A percentile compares a stretch with the other conserved stretches of the same genome.
Conservation (phyloP, 1,284 basidiomycete species). For the Sparassis latifolia region DNA sequence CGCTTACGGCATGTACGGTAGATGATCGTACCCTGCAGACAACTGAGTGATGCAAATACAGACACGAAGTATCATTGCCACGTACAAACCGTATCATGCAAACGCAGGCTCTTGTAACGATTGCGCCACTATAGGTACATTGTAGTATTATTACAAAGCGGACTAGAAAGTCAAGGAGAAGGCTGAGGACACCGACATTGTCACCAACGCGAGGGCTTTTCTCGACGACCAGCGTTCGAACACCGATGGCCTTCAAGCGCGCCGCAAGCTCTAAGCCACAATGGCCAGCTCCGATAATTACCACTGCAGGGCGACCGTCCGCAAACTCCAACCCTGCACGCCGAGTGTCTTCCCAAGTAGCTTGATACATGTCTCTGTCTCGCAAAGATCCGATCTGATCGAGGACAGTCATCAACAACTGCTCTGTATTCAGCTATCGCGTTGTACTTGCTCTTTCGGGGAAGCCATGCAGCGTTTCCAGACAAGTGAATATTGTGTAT, state of each 20-base stretch:
- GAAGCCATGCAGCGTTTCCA: constrained; percentile 43
- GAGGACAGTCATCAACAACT: background rate
- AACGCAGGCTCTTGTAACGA: constrained; percentile 37
- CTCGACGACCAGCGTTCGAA: constrained; percentile 48
- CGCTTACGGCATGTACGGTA: constrained; percentile 32
- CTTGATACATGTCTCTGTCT: constrained; percentile 25
- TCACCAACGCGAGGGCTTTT: constrained; percentile 41
- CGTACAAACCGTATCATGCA: constrained; percentile 58
- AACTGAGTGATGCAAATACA: background rate
- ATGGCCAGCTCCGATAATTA: constrained; percentile 48
- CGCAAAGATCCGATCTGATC: constrained; percentile 23
- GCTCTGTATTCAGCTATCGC: background rate
- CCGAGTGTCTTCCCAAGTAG: constrained; percentile 27
- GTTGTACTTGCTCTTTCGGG: constrained; percentile 26
- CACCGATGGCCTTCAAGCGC: constrained; percentile 41
- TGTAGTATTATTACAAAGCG: background rate
- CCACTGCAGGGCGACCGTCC: background rate
- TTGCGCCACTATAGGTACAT: background rate
- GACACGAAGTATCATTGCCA: constrained; percentile 4
- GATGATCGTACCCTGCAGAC: constrained; percentile 40
- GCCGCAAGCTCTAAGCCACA: constrained; percentile 51
- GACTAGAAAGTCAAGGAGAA: background rate
- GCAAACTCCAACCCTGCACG: background rate
- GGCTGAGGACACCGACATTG: constrained; percentile 17
- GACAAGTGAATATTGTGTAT: constrained; percentile 44